phyloP scores from a whole-genome alignment of 163 green algal genomes.

The Scenedesmus sp. region DNA sequence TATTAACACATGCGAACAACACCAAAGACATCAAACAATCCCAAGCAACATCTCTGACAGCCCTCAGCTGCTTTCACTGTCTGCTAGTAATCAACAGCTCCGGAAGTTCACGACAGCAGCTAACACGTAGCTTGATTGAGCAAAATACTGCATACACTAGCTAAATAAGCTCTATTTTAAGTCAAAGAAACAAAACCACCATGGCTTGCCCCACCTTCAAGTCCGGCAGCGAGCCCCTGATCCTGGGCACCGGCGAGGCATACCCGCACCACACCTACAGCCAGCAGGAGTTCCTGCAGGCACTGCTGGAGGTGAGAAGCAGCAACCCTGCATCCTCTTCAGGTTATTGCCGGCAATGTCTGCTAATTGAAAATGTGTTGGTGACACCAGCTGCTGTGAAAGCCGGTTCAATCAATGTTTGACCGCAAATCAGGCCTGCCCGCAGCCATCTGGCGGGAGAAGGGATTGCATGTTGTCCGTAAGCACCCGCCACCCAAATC shows the following conservation, averaged over 20 bases:
- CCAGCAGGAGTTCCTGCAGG: background rate
- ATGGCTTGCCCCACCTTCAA: background rate
- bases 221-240: background rate
- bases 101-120: background rate
- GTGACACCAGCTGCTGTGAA: too few relatives aligned
- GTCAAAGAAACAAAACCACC: background rate
- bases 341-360: too few relatives aligned
- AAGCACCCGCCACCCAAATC: background rate
- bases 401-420: too few relatives aligned
- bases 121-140: background rate
- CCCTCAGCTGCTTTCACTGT: background rate
- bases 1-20: too few relatives aligned
- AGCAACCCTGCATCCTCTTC: too few relatives aligned
- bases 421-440: too few relatives aligned
- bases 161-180: too few relatives aligned
- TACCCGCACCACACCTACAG: background rate
- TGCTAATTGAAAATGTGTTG: too few relatives aligned
- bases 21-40: background rate
- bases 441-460: too few relatives aligned
- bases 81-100: background rate
- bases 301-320: background rate
- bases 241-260: background rate
- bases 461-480: background rate
- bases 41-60: background rate
- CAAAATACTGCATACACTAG: background rate